Evolutionary conservation across 768 basidiomycete species (phyloP).

Genomic region (Kondoa subrosea): DNA sequence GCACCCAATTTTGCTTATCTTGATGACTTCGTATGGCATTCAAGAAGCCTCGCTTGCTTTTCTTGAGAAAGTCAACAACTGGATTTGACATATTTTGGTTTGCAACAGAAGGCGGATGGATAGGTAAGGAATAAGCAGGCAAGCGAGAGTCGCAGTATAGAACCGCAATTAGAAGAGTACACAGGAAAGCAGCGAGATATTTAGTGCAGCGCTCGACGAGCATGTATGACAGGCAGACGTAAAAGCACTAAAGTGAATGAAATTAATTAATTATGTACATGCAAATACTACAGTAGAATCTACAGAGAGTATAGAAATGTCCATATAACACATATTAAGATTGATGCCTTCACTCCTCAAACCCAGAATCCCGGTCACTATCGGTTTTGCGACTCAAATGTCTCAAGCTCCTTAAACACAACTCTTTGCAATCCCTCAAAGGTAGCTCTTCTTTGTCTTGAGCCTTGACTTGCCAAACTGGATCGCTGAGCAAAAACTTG

Average conservation of each 20-base stretch:
- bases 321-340: too few species aligned
- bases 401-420: neutral
- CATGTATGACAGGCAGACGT: too few species aligned
- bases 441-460: neutral
- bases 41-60: slow-evolving; percentile 47
- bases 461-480: neutral
- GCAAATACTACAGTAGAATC: too few species aligned
- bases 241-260: too few species aligned
- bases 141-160: too few species aligned
- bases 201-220: too few species aligned
- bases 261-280: too few species aligned
- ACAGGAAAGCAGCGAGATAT: too few species aligned
- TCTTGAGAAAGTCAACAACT: slow-evolving; percentile 32
- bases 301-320: too few species aligned
- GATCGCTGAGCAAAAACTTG: neutral
- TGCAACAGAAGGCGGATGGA: neutral
- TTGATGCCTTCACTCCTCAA: neutral
- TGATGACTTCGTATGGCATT: slow-evolving; percentile 40
- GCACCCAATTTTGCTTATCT: slow-evolving; percentile 49
- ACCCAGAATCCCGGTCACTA: neutral
- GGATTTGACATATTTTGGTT: neutral
- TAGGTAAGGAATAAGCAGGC: too few species aligned
- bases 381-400: neutral
- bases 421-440: neutral
- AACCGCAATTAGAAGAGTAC: too few species aligned